Evolutionary conservation across 768 basidiomycete genomes (phyloP).

Genomic region (Mycena latifolia): DNA sequence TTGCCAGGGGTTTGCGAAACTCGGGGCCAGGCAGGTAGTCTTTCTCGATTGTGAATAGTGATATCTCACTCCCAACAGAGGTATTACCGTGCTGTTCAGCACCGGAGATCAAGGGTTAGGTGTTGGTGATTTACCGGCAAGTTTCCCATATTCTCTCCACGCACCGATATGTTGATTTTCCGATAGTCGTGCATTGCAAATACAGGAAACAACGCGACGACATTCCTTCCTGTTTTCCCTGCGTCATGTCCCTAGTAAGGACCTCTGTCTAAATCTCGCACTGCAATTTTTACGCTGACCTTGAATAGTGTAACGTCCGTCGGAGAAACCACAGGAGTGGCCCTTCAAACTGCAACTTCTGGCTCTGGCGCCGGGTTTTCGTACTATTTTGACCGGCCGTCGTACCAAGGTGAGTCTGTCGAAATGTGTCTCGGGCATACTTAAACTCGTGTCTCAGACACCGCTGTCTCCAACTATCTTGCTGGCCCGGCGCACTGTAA

Average conservation of each 20-base stretch:
- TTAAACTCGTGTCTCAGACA: conserved; percentile 3
- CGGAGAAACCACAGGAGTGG: conserved; percentile 15
- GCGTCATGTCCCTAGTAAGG: conserved; percentile 37
- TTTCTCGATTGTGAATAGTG: no score
- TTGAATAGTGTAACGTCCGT: conserved; percentile 30
- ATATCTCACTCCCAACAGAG: conserved; percentile 32
- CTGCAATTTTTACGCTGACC: conserved; percentile 10
- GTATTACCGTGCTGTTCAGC: conserved; percentile 53
- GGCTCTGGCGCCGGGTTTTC: conserved; percentile 55
- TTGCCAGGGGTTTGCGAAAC: conserved; percentile 57
- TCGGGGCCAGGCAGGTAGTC: conserved; percentile 50
- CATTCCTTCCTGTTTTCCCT: conserved; percentile 48
- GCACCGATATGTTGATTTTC: background rate
- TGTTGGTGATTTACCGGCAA: conserved; percentile 48
- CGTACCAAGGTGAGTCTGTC: conserved; percentile 45
- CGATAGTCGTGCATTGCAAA: conserved; percentile 44
- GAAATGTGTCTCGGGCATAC: no score
- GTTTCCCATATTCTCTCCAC: conserved; percentile 44
- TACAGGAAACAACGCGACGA: conserved; percentile 39
- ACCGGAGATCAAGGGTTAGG: conserved; percentile 56
- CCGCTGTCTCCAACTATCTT: conserved; percentile 38
- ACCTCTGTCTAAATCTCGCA: no score
- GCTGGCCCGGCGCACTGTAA: conserved; percentile 37
- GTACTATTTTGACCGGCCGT: conserved; percentile 51
- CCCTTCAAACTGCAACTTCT: conserved; percentile 11